Evolutionary conservation across 352 stramenopile species (phyloP).

Genomic region (Phytophthora tentaculata): DNA sequence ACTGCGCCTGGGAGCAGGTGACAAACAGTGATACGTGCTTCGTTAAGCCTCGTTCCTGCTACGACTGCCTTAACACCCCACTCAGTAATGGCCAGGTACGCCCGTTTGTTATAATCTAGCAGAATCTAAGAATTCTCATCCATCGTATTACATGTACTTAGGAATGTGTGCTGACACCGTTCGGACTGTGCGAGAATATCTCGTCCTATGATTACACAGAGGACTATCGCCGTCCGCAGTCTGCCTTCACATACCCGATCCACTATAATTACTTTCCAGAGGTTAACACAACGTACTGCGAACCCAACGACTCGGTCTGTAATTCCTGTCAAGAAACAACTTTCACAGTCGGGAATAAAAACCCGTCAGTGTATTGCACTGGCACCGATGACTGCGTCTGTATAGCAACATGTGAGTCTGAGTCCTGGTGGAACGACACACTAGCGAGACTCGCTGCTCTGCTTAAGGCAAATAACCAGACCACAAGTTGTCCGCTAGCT

Average conservation of each 20-base stretch:
- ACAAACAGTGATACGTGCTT: conserved; percentile 38
- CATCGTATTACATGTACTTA: no score
- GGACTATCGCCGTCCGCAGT: conserved; percentile 55
- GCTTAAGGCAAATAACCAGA: conserved; percentile 24
- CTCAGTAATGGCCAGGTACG: conserved; percentile 43
- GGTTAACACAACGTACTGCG: conserved; percentile 64
- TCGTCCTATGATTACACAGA: conserved; percentile 49
- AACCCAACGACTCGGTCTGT: conserved; percentile 43
- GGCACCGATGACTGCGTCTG: conserved; percentile 53
- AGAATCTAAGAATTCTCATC: conserved; percentile 1
- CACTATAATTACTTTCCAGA: conserved; percentile 71
- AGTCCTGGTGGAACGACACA: conserved; percentile 51
- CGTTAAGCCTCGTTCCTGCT: conserved; percentile 59
- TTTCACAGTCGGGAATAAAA: conserved; percentile 46
- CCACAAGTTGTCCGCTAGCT: conserved; percentile 39
- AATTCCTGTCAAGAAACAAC: conserved; percentile 38
- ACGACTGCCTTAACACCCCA: conserved; percentile 62
- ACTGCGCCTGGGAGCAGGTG: conserved; percentile 54
- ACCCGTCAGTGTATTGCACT: conserved; percentile 60
- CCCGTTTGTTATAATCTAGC: background rate
- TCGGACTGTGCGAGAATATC: conserved; percentile 50
- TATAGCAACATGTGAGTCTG: conserved; percentile 57
- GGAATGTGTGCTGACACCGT: conserved; percentile 57
- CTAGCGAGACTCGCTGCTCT: conserved; percentile 37
- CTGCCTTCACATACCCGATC: conserved; percentile 43